Evolutionary conservation across 78 protist genomes (phyloP).

Genomic region (Dictyostelium citrinum): DNA sequence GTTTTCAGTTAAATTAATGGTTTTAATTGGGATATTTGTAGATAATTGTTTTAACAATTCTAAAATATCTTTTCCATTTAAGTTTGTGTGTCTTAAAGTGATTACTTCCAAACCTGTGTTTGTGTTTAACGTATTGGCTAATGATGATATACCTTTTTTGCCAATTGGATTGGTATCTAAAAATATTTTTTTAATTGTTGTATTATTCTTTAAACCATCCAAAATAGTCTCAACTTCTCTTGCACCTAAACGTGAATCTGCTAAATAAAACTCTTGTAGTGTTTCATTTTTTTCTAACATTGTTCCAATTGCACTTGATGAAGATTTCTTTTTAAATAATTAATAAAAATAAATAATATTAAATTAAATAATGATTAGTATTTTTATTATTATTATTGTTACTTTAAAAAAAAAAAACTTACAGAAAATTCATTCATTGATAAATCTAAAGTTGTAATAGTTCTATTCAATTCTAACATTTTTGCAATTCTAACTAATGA

Average conservation of each 20-base stretch:
- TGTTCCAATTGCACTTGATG: neutral
- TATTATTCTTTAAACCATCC: slow-evolving; percentile 13
- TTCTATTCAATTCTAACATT: slow-evolving; percentile 31
- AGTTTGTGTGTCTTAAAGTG: slow-evolving; percentile 25
- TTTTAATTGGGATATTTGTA: slow-evolving; percentile 10
- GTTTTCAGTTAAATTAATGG: slow-evolving; percentile 36
- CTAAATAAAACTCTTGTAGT: slow-evolving; percentile 30
- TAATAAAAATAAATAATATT: neutral
- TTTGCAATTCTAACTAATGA: slow-evolving; percentile 48
- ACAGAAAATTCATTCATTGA: slow-evolving; percentile 63
- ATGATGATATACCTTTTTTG: slow-evolving; percentile 14
- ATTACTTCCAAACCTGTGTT: slow-evolving; percentile 26
- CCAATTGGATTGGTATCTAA: slow-evolving; percentile 59
- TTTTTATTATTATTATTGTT: neutral
- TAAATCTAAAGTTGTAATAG: slow-evolving; percentile 26
- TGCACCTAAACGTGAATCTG: neutral
- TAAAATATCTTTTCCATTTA: slow-evolving; percentile 15
- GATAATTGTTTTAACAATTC: slow-evolving; percentile 33
- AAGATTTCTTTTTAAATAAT: slow-evolving; percentile 7
- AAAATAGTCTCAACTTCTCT: neutral
- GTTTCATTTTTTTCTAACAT: neutral
- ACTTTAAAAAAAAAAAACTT: neutral
- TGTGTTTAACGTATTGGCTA: neutral
- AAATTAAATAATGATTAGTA: neutral
- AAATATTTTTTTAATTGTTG: slow-evolving; percentile 1